Conservation (phyloP, 495 filamentous ascomycete genomes). For the Tuber melanosporum region DNA sequence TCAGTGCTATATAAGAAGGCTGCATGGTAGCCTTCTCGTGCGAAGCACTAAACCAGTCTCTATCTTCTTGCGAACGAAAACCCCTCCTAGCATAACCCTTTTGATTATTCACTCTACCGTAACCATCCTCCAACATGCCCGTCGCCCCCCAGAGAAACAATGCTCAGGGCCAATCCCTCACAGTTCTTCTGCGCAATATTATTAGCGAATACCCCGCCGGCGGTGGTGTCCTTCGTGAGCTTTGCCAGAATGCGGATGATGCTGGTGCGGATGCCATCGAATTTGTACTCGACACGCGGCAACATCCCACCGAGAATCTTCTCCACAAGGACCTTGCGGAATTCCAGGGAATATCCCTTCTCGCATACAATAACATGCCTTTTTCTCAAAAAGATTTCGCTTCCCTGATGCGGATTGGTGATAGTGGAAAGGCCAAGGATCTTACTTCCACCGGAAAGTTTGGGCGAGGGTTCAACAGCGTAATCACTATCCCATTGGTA, state of each 20-base stretch:
- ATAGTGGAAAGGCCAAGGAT: constrained; percentile 44
- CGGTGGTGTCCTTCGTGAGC: constrained; percentile 42
- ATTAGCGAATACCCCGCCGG: constrained; percentile 45
- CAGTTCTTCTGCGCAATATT: constrained; percentile 41
- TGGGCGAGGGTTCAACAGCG: constrained; percentile 45
- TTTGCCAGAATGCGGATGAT: constrained; percentile 45
- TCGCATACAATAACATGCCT: constrained; percentile 45
- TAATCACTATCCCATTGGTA: neutral
- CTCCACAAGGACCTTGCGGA: constrained; percentile 40
- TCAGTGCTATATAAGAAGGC: neutral
- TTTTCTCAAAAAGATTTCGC: constrained; percentile 44
- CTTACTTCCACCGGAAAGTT: constrained; percentile 44
- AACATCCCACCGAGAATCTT: constrained; percentile 35
- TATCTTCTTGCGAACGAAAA: neutral
- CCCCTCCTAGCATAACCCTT: neutral
- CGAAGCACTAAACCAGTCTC: neutral
- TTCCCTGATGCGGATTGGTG: constrained; percentile 43
- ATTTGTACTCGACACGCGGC: constrained; percentile 42
- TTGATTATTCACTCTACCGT: neutral
- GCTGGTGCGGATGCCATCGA: constrained; percentile 42
- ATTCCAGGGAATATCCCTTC: constrained; percentile 46
- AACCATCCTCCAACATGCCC: constrained; percentile 17
- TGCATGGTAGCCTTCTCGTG: neutral
- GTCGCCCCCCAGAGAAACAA: constrained; percentile 33
- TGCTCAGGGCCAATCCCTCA: constrained; percentile 39